These are phyloP conservation scores for Calonectria honghensis DNA, from an alignment of 2,329 filamentous ascomycete genomes.

Conservation along the genomic window DNA sequence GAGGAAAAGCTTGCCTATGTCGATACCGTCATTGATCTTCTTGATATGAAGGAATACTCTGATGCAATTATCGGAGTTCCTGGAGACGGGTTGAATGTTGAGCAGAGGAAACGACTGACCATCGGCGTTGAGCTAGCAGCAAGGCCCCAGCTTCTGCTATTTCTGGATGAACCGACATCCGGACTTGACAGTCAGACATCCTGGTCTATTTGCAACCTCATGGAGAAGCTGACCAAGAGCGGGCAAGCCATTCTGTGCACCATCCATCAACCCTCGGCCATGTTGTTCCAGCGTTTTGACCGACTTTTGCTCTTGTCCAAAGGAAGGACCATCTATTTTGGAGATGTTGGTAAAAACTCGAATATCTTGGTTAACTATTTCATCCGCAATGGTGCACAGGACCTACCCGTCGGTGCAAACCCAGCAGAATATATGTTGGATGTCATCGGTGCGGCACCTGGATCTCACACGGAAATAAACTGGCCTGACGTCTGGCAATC, in stretches of 20 bases:
- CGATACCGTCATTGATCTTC: constrained; percentile 80
- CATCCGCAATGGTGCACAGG: constrained; percentile 74
- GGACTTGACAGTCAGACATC: constrained; percentile 77
- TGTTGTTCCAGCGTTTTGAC: constrained; percentile 72
- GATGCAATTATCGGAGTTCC: constrained; percentile 77
- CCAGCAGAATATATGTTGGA: constrained; percentile 82
- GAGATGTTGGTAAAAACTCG: constrained; percentile 76
- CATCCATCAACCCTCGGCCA: constrained; percentile 70
- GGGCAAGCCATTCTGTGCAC: constrained; percentile 71
- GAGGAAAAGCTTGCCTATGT: constrained; percentile 88
- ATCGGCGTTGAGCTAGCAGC: constrained; percentile 74
- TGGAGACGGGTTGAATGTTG: constrained; percentile 74
- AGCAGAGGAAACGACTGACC: constrained; percentile 75
- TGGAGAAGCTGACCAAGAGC: constrained; percentile 73
- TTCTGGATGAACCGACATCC: constrained; percentile 74
- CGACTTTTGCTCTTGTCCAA: constrained; percentile 76
- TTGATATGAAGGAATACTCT: constrained; percentile 78
- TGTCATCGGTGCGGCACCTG: constrained; percentile 66
- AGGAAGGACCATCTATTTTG: constrained; percentile 80
- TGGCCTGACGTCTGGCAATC: constrained; percentile 61
- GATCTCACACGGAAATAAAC: constrained; percentile 67
- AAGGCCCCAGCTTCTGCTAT: constrained; percentile 73
- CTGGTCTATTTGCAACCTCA: constrained; percentile 75
- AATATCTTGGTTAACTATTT: constrained; percentile 76
- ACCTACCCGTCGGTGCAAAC: constrained; percentile 74